phyloP scores from a whole-genome alignment of 1,284 basidiomycete species.

The Irpex sp. region DNA sequence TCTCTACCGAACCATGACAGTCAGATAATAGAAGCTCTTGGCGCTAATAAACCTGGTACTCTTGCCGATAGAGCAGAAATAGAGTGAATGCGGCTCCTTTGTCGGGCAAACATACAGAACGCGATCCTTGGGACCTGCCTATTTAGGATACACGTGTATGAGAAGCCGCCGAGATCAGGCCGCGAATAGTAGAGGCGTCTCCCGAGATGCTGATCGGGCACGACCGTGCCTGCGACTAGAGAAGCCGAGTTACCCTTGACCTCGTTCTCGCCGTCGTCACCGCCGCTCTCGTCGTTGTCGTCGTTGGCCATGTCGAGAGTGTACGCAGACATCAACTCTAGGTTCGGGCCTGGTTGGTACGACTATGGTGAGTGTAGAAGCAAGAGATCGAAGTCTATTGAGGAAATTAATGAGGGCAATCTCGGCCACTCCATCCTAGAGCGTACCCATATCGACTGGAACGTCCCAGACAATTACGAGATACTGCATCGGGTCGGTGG shows the following conservation, averaged over 20 bases:
- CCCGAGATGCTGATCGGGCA: background rate
- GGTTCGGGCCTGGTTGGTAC: slow-evolving; percentile 72
- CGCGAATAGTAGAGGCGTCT: background rate
- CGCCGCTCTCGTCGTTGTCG: background rate
- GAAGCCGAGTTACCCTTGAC: background rate
- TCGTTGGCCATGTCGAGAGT: slow-evolving; percentile 45
- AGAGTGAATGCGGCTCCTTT: background rate
- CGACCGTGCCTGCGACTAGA: no score
- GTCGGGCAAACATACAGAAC: background rate
- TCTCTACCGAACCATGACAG: background rate
- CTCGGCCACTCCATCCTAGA: slow-evolving; percentile 37
- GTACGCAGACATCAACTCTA: slow-evolving; percentile 69
- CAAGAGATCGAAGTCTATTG: slow-evolving; percentile 7
- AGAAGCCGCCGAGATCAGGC: background rate
- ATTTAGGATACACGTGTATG: background rate
- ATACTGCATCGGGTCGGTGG: slow-evolving; percentile 96
- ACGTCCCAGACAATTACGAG: slow-evolving; percentile 96
- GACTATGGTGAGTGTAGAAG: slow-evolving; percentile 59
- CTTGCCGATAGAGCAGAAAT: no score
- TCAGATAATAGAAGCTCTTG: no score
- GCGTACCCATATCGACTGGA: slow-evolving; percentile 78
- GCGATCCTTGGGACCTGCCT: background rate
- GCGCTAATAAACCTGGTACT: no score
- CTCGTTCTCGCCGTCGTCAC: background rate
- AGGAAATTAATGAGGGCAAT: background rate